phyloP scores from a whole-genome alignment of 139 green algal species.

The Eudorina sp. region DNA sequence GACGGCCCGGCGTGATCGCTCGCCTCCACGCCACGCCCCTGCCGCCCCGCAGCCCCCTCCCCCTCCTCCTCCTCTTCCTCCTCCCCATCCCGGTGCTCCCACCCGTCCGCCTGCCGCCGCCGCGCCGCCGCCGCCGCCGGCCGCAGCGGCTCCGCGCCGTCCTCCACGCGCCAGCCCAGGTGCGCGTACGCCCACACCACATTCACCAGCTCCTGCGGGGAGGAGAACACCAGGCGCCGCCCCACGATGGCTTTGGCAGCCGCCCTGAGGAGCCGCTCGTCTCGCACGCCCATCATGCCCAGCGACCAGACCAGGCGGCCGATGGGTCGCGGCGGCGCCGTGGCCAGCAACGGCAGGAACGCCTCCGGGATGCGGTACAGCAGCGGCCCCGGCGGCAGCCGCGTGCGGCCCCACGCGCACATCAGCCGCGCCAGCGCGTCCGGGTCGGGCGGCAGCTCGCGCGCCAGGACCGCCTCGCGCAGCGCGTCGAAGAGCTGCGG shows the following conservation, averaged over 20 bases:
- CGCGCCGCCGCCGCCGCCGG: not conserved
- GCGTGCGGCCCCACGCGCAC: slow-evolving; percentile 28
- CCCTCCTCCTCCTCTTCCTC: not conserved
- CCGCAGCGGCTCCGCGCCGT: not conserved
- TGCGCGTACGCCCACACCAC: slow-evolving; percentile 20
- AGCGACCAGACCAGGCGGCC: slow-evolving; percentile 17
- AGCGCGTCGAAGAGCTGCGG: slow-evolving; percentile 32
- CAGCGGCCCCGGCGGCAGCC: not conserved
- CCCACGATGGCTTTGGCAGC: not conserved
- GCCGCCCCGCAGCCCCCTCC: not conserved
- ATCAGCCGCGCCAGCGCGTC: not conserved
- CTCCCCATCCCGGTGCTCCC: not conserved
- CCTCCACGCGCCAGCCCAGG: slow-evolving; percentile 12
- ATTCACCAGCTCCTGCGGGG: slow-evolving; percentile 44
- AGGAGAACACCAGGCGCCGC: slow-evolving; percentile 8
- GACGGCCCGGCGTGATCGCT: not conserved
- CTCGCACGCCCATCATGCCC: not conserved
- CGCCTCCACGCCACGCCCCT: not conserved
- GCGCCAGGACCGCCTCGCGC: not conserved
- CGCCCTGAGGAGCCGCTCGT: not conserved
- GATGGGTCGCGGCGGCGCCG: slow-evolving; percentile 4
- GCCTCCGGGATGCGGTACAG: not conserved
- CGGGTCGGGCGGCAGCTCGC: not conserved
- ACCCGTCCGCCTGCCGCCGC: not conserved
- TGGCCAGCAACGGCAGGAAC: slow-evolving; percentile 19